Base-by-base conservation (phyloP, 1,284 basidiomycete genomes). In the Cryptococcus deneoformans region DNA sequence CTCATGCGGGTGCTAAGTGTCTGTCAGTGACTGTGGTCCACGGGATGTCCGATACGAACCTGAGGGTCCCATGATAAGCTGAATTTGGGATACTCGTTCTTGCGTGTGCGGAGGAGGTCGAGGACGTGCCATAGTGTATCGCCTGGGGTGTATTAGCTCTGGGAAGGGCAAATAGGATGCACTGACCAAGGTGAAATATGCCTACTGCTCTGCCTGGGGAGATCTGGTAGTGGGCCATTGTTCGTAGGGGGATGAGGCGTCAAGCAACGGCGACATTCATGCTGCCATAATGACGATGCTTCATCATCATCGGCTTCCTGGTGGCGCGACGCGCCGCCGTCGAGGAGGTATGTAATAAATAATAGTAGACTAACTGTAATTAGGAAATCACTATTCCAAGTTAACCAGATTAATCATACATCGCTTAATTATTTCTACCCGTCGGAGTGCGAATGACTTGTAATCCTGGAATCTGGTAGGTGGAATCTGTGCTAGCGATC, bases 11-110 rank as follows among this genome's bases (percentile, higher is more conserved):
- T 68, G 62, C 72, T 76, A 53, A 16, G 20, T 7, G 10, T 44
- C 6, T 9, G 40, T 20, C 44, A 37, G 16, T 9, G 12, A 42
- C 20, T 43, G 24, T 38, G 34, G 35, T 39, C 34, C 10, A 3
- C 2, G 2, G 29, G 38, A 40, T 12, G 42, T 5, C 6, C 5
- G 2, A 10, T 12, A 64, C 69, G 81, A 49, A 84, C 78, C 63
- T 89, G 87, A 9, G 85, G 82, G 70, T 93, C 89, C 72, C 87
- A 92, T 72, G 90, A 89, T 65, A 93, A 79, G 61, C 92, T 88
- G 46, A 92, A 83, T 66, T 89, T 87, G 43, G 89, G 90, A 62
- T 89, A 92, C 50, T 81, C 57, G 2, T 65, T 67, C 62, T 76
- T 76, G n/a, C 71, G 59, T 5, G 69, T 66, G n/a, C 79, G 68